Conservation (phyloP, 2,329 filamentous ascomycete species). For the Chaetomiaceae sp. region DNA sequence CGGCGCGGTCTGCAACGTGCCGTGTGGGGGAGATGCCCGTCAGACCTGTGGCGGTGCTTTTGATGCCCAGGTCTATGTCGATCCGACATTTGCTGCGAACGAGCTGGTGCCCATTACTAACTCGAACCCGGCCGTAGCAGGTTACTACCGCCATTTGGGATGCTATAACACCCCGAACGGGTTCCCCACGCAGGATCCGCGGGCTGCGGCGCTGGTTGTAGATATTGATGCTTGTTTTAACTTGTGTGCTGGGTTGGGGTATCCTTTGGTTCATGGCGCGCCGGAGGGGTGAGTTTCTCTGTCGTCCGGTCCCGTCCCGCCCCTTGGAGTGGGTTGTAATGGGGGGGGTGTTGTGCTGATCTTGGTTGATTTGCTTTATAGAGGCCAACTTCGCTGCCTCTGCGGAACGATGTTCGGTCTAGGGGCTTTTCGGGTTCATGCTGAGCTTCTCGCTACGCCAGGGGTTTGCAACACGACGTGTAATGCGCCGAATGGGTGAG, state of each 20-base stretch:
- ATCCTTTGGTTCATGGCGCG: slow-evolving; percentile 15
- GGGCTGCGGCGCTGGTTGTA: slow-evolving; percentile 2
- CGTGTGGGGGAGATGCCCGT: slow-evolving; percentile 26
- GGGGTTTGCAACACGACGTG: slow-evolving; percentile 10
- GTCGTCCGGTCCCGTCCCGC: too few relatives aligned
- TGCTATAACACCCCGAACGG: slow-evolving; percentile 26
- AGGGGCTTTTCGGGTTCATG: slow-evolving; percentile 8
- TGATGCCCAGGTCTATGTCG: slow-evolving; percentile 26
- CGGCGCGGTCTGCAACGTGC: slow-evolving; percentile 7
- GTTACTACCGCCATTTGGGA: slow-evolving; percentile 25
- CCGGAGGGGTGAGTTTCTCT: neutral
- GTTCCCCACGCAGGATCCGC: slow-evolving; percentile 8
- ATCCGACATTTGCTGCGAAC: slow-evolving; percentile 27
- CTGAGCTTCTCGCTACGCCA: slow-evolving; percentile 3
- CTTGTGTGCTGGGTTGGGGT: slow-evolving; percentile 18
- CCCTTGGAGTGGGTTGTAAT: too few relatives aligned
- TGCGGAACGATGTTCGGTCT: slow-evolving; percentile 19
- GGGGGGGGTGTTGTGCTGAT: neutral
- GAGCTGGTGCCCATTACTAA: neutral
- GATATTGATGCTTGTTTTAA: slow-evolving; percentile 15
- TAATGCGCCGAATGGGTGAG: neutral
- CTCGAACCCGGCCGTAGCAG: slow-evolving; percentile 5
- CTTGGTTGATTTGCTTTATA: neutral
- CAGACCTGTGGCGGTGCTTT: slow-evolving; percentile 28
- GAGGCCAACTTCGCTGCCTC: slow-evolving; percentile 9